These are phyloP conservation scores for Setomelanomma holmii DNA, from an alignment of 2,329 filamentous ascomycete genomes.

Conservation along the genomic window DNA sequence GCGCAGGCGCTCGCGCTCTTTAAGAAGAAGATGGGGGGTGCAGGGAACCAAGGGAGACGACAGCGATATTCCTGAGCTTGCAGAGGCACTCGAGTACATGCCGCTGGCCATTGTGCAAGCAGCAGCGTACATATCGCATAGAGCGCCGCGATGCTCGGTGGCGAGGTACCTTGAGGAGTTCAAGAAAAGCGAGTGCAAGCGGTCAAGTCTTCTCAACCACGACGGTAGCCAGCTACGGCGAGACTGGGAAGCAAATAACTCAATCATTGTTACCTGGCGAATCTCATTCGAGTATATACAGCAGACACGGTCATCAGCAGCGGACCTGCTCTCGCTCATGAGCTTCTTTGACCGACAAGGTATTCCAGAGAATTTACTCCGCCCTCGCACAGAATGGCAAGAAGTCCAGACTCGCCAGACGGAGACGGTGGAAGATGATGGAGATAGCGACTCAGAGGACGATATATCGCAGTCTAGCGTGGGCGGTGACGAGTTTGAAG, in stretches of 20 bases:
- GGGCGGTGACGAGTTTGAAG: background rate
- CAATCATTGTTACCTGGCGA: background rate
- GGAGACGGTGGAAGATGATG: too few species aligned
- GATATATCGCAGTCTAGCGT: too few species aligned
- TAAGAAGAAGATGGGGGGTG: background rate
- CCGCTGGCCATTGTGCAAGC: background rate
- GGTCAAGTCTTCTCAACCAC: background rate
- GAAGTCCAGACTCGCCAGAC: background rate
- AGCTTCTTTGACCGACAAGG: background rate
- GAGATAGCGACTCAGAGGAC: too few species aligned
- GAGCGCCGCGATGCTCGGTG: background rate
- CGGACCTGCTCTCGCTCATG: background rate
- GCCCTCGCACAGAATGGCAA: background rate
- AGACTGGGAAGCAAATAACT: background rate
- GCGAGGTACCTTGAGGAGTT: background rate
- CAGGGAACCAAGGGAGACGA: background rate
- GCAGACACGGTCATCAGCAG: background rate
- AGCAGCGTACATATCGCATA: background rate
- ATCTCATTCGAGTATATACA: background rate
- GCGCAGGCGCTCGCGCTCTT: background rate
- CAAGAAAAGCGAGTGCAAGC: background rate
- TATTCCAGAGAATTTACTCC: background rate
- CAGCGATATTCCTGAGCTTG: background rate
- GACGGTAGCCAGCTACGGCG: background rate
- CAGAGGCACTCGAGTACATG: background rate